A percentile compares a stretch with the other conserved stretches of the same genome.
Evolutionary conservation across 495 filamentous ascomycete species (phyloP).

Genomic region (Parathielavia hyrcaniae): DNA sequence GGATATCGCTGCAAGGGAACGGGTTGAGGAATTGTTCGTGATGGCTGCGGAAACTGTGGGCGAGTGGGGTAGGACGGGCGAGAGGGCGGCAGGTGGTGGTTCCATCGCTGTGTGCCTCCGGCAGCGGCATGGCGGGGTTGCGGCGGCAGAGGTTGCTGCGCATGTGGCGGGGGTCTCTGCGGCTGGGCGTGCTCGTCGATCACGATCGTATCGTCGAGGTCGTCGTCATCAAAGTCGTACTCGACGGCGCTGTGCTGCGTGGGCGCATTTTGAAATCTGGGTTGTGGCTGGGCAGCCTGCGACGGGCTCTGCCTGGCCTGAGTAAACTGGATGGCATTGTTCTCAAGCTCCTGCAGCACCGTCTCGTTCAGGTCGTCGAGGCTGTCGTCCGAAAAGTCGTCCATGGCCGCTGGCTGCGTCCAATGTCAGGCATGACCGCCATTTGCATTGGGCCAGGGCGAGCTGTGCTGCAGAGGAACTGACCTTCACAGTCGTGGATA

Average conservation of each 20-base stretch:
- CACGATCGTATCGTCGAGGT: conserved; percentile 30
- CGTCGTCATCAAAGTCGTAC: conserved; percentile 28
- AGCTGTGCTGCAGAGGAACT: too few relatives aligned
- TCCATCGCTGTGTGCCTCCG: conserved; percentile 24
- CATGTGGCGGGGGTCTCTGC: conserved; percentile 6
- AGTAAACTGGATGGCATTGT: conserved; percentile 44
- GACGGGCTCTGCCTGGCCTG: conserved; percentile 32
- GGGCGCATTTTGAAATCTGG: not conserved
- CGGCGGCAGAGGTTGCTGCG: conserved; percentile 11
- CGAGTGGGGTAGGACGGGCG: conserved; percentile 13
- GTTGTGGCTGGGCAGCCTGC: conserved; percentile 17
- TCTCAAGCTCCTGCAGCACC: conserved; percentile 42
- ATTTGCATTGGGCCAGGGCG: conserved; percentile 6
- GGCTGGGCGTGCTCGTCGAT: conserved; percentile 26
- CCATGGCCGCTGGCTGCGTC: conserved; percentile 31
- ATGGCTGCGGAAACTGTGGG: conserved; percentile 11
- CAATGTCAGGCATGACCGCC: conserved; percentile 13
- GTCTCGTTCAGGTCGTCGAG: conserved; percentile 43
- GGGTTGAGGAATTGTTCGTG: conserved; percentile 11
- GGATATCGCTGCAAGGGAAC: conserved; percentile 18
- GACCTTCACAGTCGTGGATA: too few relatives aligned
- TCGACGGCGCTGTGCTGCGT: conserved; percentile 1
- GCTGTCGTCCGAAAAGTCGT: conserved; percentile 46
- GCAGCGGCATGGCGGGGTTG: conserved; percentile 13
- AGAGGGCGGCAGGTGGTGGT: conserved; percentile 19